These are phyloP conservation scores for Stachybotrys chlorohalonatus DNA, from an alignment of 2,329 filamentous ascomycete species.

Conservation along the genomic window DNA sequence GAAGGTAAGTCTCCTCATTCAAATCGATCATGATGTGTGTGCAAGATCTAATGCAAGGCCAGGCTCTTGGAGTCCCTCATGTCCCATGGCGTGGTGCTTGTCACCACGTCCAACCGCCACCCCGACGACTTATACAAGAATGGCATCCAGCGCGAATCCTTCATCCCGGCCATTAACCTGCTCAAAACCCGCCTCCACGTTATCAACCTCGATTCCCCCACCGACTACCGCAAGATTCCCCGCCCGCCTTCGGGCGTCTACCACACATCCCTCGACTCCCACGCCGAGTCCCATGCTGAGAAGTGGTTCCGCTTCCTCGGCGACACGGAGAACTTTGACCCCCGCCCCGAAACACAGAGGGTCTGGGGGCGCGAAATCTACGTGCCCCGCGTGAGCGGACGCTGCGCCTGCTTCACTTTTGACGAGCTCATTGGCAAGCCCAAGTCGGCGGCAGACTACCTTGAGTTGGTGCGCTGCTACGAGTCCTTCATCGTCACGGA, in stretches of 20 bases:
- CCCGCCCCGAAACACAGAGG: slow-evolving; percentile 67
- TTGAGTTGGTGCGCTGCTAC: slow-evolving; percentile 84
- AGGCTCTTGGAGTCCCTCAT: slow-evolving; percentile 82
- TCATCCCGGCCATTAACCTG: slow-evolving; percentile 89
- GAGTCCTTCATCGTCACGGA: slow-evolving; percentile 88
- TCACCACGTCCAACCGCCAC: slow-evolving; percentile 95
- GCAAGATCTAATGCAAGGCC: slow-evolving; percentile 5
- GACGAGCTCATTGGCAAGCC: slow-evolving; percentile 82
- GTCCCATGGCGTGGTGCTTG: slow-evolving; percentile 91
- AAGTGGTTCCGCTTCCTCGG: slow-evolving; percentile 96
- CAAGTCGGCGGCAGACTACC: slow-evolving; percentile 88
- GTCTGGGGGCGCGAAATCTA: slow-evolving; percentile 91
- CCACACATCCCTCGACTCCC: slow-evolving; percentile 74
- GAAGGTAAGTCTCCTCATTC: slow-evolving; percentile 40
- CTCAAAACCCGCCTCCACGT: slow-evolving; percentile 77
- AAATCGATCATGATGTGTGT: too few relatives aligned
- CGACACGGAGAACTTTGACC: slow-evolving; percentile 65
- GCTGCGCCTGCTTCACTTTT: slow-evolving; percentile 85
- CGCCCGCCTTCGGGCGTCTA: slow-evolving; percentile 90
- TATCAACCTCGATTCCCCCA: slow-evolving; percentile 89
- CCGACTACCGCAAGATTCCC: slow-evolving; percentile 95
- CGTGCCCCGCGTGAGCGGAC: slow-evolving; percentile 81
- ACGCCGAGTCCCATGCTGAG: slow-evolving; percentile 72
- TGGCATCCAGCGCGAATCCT: slow-evolving; percentile 90
- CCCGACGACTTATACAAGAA: slow-evolving; percentile 97